Conservation (phyloP, 2,329 filamentous ascomycete genomes). For the Aspergillus eucalypticola region DNA sequence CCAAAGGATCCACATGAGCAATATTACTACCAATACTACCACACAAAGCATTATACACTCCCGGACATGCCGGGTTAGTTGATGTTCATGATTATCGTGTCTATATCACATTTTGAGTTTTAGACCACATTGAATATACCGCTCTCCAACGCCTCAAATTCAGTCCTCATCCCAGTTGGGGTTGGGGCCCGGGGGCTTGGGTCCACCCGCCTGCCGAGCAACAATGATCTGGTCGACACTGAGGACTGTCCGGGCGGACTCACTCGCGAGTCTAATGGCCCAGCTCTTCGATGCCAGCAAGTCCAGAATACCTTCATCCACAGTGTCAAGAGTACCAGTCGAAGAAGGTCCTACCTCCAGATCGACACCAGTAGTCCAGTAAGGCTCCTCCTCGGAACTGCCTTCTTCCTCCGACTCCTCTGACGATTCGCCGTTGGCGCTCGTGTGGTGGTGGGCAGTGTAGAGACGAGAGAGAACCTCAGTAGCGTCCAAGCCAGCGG, state of each 20-base stretch:
- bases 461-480: slow-evolving; percentile 91
- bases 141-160: slow-evolving; percentile 17
- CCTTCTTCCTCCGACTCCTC: slow-evolving; percentile 36
- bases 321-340: slow-evolving; percentile 79
- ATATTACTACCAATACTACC: slow-evolving; percentile 10
- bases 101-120: slow-evolving; percentile 28
- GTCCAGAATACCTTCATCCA: slow-evolving; percentile 86
- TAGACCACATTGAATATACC: slow-evolving; percentile 11
- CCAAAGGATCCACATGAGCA: background rate
- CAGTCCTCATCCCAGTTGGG: slow-evolving; percentile 72
- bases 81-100: slow-evolving; percentile 35
- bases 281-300: slow-evolving; percentile 89
- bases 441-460: slow-evolving; percentile 73
- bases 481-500: slow-evolving; percentile 93
- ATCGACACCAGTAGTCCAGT: slow-evolving; percentile 91
- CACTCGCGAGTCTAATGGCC: slow-evolving; percentile 96
- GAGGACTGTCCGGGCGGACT: slow-evolving; percentile 88
- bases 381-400: slow-evolving; percentile 64
- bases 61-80: slow-evolving; percentile 7
- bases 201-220: slow-evolving; percentile 91
- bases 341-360: slow-evolving; percentile 78
- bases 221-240: slow-evolving; percentile 99
- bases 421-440: slow-evolving; percentile 25
- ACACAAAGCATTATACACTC: slow-evolving; percentile 3
- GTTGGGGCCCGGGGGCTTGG: slow-evolving; percentile 94